Evolutionary conservation across 1,139 yeast genomes (phyloP), one percentile per base, ranked within the genome.

Genomic region (Suzukiozyma palmioleophila): DNA sequence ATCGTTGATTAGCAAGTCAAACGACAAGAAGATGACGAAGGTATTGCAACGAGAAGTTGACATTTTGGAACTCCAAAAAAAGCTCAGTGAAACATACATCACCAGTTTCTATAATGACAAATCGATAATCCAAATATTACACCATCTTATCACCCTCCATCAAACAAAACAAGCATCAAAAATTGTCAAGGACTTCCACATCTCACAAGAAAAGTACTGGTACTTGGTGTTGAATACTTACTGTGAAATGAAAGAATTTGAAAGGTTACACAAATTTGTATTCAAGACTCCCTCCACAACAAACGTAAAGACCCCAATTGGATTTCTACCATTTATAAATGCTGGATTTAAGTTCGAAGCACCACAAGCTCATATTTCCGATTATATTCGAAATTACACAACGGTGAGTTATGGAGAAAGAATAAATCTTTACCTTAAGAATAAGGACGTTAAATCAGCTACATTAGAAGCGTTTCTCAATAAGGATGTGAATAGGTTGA

Each of bases 291-390:
- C 50, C 25, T 16, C 30, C 3, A 9, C 22, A 13, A 40, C 47
- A 1, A 41, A 46, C n/a, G 69, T 72, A 40, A 80, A 76, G 49
- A 75, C 94, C 1, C 88, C 90, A 0, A 84, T 88, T 40, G 94
- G 94, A 0, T 84, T 81, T 47, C 73, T 72, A 45, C 79, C 83
- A 2, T 80, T 88, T 47, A 84, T 73, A 37, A 68, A 73, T 10
- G 71, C 75, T 28, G 73, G 79, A 26, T 49, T 79, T 34, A 66
- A 66, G 24, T 65, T 74, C 26, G 75, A 76, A 1, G 83, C 77
- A 16, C 75, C 75, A 0, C 45, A 51, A 31, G 56, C 57, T n/a
- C 65, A 66, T 39, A 56, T 66, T 8, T 57, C 72, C 1, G 51
- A 56, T 4, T 70, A 68, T 43, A 69, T 71, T 33, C 53, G 53